phyloP scores from a whole-genome alignment of 805 yeast species.

The Candida michaelii region DNA sequence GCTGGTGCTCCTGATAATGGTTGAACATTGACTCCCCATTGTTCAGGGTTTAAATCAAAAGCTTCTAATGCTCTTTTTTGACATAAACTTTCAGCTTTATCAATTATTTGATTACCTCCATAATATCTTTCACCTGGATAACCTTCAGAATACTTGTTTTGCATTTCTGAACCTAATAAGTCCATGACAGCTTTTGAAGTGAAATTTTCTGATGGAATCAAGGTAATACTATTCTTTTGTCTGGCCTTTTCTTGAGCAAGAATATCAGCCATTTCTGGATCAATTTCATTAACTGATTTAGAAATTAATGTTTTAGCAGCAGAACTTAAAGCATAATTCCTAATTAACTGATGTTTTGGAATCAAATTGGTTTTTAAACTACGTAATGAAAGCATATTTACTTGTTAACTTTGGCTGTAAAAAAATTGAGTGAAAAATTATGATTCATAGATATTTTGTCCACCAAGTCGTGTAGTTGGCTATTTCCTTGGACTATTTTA shows the following conservation, averaged over 20 bases:
- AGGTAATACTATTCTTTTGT: conserved; percentile 89
- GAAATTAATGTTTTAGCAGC: conserved; percentile 66
- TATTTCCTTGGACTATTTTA: neutral
- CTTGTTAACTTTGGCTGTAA: neutral
- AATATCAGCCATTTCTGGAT: conserved; percentile 76
- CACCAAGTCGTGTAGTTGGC: conserved; percentile 4
- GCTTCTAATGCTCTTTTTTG: conserved; percentile 91
- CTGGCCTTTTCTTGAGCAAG: conserved; percentile 80
- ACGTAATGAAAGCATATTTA: conserved; percentile 3
- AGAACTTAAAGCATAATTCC: conserved; percentile 63
- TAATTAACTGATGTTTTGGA: conserved; percentile 5
- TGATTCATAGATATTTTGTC: conserved; percentile 8
- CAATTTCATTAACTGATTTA: conserved; percentile 60
- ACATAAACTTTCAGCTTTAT: conserved; percentile 88
- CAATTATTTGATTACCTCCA: conserved; percentile 98
- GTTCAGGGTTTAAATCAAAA: conserved; percentile 67
- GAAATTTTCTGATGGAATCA: conserved; percentile 96
- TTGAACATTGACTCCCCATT: conserved; percentile 99
- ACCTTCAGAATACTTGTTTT: conserved; percentile 98
- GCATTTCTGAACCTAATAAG: conserved; percentile 96
- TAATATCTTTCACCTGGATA: conserved; percentile 99
- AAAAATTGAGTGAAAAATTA: conserved; percentile 10
- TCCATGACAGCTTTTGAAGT: conserved; percentile 96
- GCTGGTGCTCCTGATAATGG: conserved; percentile 96
- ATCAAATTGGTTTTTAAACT: neutral